Conservation (phyloP, 164 flowering plant genomes). For the Echeveria elegans region DNA sequence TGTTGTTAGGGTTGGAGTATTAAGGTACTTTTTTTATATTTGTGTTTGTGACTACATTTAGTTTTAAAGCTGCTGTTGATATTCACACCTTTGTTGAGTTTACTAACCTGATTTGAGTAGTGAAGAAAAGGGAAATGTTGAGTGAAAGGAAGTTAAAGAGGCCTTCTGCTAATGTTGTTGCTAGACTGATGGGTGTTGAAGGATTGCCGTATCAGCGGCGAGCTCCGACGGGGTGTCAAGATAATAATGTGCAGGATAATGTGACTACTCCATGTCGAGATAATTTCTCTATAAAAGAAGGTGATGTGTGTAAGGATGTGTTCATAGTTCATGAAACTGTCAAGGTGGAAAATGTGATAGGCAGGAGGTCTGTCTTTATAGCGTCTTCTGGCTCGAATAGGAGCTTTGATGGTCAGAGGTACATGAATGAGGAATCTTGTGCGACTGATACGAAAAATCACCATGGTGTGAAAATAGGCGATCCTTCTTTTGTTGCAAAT, state of each 20-base stretch:
- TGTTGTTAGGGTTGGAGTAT: too few relatives aligned
- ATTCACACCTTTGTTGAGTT: too few relatives aligned
- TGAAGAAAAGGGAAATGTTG: neutral
- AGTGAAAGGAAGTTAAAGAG: neutral
- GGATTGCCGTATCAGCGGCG: neutral
- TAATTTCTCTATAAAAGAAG: neutral
- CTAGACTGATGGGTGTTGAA: neutral
- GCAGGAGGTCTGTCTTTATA: too few relatives aligned
- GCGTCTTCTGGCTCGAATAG: neutral
- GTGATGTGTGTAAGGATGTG: neutral
- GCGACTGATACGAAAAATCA: neutral
- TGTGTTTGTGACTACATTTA: too few relatives aligned
- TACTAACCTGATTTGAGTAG: too few relatives aligned
- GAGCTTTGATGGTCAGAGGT: neutral
- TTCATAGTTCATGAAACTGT: neutral
- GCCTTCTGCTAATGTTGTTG: neutral
- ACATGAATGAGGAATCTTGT: constrained; percentile 5
- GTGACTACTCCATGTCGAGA: too few relatives aligned
- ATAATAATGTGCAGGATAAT: neutral
- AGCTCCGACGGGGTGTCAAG: neutral
- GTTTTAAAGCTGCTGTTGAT: too few relatives aligned
- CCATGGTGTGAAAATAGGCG: neutral
- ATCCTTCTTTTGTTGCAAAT: neutral
- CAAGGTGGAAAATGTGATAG: neutral
- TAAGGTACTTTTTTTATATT: too few relatives aligned